Evolutionary conservation across 129 eudicot genomes (phyloP).

Genomic region (Apium graveolens): DNA sequence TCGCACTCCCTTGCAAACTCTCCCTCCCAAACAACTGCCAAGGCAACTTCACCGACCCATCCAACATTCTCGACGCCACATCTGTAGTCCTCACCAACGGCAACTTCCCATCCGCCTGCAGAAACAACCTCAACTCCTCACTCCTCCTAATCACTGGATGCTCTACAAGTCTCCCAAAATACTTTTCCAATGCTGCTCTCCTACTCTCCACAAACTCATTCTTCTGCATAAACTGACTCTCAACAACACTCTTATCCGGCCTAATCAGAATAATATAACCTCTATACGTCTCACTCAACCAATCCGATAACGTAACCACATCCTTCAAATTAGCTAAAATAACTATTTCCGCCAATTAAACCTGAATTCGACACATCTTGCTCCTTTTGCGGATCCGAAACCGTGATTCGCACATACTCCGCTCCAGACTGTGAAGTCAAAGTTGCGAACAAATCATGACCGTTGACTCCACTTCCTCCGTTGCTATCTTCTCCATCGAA

Average conservation of each 20-base stretch:
- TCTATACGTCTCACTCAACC: slow-evolving; percentile 56
- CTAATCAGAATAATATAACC: slow-evolving; percentile 74
- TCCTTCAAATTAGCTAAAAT: slow-evolving; percentile 57
- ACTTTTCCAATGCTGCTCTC: slow-evolving; percentile 66
- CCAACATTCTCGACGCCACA: too few relatives aligned
- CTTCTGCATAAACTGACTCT: slow-evolving; percentile 87
- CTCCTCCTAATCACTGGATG: slow-evolving; percentile 79
- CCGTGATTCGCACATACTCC: slow-evolving; percentile 49
- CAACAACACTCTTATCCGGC: slow-evolving; percentile 94
- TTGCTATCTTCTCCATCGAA: slow-evolving; percentile 45
- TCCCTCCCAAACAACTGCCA: too few relatives aligned
- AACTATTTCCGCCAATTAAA: slow-evolving; percentile 47
- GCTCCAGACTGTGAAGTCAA: slow-evolving; percentile 27
- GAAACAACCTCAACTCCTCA: slow-evolving; percentile 77
- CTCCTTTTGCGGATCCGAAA: slow-evolving; percentile 67
- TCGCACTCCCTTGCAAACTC: too few relatives aligned
- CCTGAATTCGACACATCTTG: slow-evolving; percentile 58
- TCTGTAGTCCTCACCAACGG: too few relatives aligned
- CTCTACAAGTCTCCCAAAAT: slow-evolving; percentile 51
- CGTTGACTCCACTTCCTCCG: slow-evolving; percentile 7
- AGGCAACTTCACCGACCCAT: too few relatives aligned
- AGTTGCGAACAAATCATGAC: too few relatives aligned
- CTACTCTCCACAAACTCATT: slow-evolving; percentile 82
- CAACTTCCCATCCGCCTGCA: slow-evolving; percentile 60
- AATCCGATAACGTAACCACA: slow-evolving; percentile 71